Evolutionary conservation across 2,329 filamentous ascomycete species (phyloP), one percentile per base, ranked within the genome.

Genomic region (Pseudomassariella vexata): DNA sequence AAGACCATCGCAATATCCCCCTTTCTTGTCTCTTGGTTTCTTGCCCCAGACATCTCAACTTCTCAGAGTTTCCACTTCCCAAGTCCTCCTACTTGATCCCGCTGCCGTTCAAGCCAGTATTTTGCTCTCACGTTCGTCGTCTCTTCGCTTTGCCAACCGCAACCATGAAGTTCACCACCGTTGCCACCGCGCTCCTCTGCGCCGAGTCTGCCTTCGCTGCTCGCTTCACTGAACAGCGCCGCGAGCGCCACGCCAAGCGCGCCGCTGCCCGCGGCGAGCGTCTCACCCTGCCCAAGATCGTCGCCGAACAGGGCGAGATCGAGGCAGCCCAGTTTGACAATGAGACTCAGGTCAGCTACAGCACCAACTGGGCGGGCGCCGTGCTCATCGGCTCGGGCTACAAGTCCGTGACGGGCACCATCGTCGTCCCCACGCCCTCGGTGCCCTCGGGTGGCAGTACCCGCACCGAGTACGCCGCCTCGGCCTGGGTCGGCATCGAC

Each of bases 401-500:
- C 54, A 74, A 60, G 19, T 51, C 57, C n/a, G 73, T 75, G 16
- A 63, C 63, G 4, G 73, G 63, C 12, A 64, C 65, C 10, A 71
- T 79, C 52, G 68, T 58, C 2, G 65, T 76, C 5, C 74, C 73
- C 3, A 60, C 59, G 1, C 65, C 70, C 8, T 57, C 56, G n/a
- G 46, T 21, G 6, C 32, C 32, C 32, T 28, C 57, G 6, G 60
- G 65, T 2, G 49, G 47, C 7, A 57, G 58, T 17, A 56, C 54
- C 15, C 50, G 46, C 19, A 50, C 32, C 19, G 32, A 34, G 19
- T 34, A 50, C n/a, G 50, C 47, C 19, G 67, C 65, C 15, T 66
- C 67, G 3, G 71, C 70, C 10, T 78, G 72, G 74, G 72, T 79
- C 8, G 74, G 74, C 16, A 78, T 79, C 35, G 75, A 79, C 37